phyloP scores from a whole-genome alignment of 257 asterid genomes.

The Jaltomata sinuosa region DNA sequence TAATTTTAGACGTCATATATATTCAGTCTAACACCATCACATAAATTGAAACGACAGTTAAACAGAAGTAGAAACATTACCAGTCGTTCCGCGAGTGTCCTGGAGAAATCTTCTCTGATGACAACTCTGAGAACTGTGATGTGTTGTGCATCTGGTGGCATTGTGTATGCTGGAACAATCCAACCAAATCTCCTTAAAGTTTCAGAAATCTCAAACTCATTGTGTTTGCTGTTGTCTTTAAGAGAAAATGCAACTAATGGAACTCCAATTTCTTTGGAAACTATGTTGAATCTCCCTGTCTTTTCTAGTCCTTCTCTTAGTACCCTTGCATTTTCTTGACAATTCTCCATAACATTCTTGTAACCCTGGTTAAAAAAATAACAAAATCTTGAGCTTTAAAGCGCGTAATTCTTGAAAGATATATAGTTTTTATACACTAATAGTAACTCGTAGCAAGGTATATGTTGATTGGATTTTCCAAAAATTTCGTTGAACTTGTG shows the following conservation, averaged over 20 bases:
- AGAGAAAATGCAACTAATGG: conserved; percentile 87
- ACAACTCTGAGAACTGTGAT: conserved; percentile 75
- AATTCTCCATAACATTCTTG: conserved; percentile 71
- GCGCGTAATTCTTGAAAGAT: background rate
- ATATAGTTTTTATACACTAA: background rate
- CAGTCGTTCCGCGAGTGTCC: conserved; percentile 79
- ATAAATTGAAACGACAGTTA: background rate
- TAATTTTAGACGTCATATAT: background rate
- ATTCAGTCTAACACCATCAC: background rate
- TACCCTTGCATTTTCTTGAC: conserved; percentile 66
- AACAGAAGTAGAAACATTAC: conserved; percentile 6
- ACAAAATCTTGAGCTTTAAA: background rate
- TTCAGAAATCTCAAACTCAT: conserved; percentile 67
- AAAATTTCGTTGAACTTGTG: background rate
- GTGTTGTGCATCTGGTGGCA: conserved; percentile 84
- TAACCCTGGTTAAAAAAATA: conserved; percentile 32
- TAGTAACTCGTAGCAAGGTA: background rate
- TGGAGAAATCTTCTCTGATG: conserved; percentile 71
- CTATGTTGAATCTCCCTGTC: conserved; percentile 60
- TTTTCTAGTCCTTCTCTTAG: conserved; percentile 58
- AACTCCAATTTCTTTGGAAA: conserved; percentile 79
- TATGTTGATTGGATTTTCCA: background rate
- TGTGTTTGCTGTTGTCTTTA: conserved; percentile 62
- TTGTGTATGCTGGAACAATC: conserved; percentile 89
- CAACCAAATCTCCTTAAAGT: conserved; percentile 69